Evolutionary conservation across 192 early-diverging fungal genomes (phyloP).

Genomic region (Geranomyces variabilis): DNA sequence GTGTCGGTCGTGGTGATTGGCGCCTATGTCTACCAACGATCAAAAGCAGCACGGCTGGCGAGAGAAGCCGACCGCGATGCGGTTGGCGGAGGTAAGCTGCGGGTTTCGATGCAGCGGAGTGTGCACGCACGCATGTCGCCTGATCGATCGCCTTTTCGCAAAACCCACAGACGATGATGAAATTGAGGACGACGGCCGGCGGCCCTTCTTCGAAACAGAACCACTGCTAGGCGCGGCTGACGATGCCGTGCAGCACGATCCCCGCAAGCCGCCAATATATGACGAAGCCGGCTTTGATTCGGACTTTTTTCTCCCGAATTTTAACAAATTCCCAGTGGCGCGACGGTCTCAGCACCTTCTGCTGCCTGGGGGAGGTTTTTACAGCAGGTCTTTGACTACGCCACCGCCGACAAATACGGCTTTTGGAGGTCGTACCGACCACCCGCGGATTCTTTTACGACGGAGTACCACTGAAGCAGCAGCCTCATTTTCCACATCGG

Average conservation of each 20-base stretch:
- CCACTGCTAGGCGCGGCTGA: background rate
- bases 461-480: background rate
- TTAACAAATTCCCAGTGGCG: constrained; percentile 16
- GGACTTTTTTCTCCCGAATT: constrained; percentile 38
- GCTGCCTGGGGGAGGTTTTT: background rate
- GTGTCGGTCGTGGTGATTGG: constrained; percentile 64
- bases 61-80: background rate
- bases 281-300: constrained; percentile 37
- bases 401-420: background rate
- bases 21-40: constrained; percentile 40
- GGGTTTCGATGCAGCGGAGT: no score
- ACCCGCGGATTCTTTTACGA: background rate
- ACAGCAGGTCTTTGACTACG: background rate
- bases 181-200: background rate
- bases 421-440: background rate
- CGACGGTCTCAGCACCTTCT: background rate
- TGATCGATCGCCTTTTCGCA: no score
- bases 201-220: constrained; percentile 30
- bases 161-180: background rate
- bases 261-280: background rate
- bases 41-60: background rate
- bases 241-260: background rate
- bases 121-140: background rate
- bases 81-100: background rate
- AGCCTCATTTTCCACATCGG: no score